Percentiles rank a stretch among this genome's conserved stretches.
phyloP scores from a whole-genome alignment of 306 rosid genomes.

The Sophora flavescens region DNA sequence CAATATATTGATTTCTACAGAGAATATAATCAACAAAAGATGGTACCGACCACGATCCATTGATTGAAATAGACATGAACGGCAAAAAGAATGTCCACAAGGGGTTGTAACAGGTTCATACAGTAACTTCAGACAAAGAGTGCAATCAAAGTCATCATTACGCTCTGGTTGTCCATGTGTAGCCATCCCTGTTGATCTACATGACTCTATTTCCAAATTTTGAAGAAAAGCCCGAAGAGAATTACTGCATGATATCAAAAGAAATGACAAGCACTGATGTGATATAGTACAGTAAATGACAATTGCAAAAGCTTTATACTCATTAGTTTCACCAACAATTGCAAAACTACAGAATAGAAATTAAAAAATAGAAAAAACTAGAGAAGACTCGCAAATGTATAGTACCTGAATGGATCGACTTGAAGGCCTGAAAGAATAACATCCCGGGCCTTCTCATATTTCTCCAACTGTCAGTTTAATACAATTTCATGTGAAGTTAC shows the following conservation, averaged over 20 bases:
- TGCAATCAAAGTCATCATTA: constrained; percentile 90
- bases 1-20: constrained; percentile 23
- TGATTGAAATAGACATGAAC: constrained; percentile 88
- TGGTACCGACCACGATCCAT: constrained; percentile 85
- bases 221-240: constrained; percentile 74
- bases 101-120: constrained; percentile 95
- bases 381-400: constrained; percentile 17
- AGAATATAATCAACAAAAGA: constrained; percentile 43
- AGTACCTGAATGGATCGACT: constrained; percentile 84
- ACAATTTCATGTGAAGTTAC: constrained; percentile 34
- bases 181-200: constrained; percentile 50
- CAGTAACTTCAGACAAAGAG: constrained; percentile 85
- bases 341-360: constrained; percentile 6
- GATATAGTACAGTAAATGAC: constrained; percentile 40
- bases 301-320: constrained; percentile 38
- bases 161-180: constrained; percentile 70
- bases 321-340: constrained; percentile 22
- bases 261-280: constrained; percentile 40
- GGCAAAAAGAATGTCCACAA: constrained; percentile 99
- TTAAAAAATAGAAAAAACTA: not conserved
- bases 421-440: constrained; percentile 93
- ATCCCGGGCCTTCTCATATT: constrained; percentile 82
- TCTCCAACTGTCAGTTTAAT: constrained; percentile 80
- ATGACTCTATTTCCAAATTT: constrained; percentile 66
- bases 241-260: constrained; percentile 67